Evolutionary conservation across 2,329 filamentous ascomycete genomes (phyloP), one percentile per base, ranked within the genome.

Genomic region (Ustulina deusta): DNA sequence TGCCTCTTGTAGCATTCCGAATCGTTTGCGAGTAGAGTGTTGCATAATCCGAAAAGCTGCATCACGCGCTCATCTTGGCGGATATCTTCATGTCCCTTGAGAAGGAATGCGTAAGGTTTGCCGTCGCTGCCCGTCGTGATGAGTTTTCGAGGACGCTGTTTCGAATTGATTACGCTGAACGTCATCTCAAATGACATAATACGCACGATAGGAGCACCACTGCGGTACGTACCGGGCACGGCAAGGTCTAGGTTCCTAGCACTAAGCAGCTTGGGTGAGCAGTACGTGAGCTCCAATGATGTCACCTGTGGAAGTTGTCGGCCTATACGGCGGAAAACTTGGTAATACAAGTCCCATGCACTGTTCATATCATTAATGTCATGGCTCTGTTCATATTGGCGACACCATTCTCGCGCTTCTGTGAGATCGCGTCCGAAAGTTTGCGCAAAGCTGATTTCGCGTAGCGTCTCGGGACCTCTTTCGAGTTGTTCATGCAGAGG

Each of bases 71-170:
- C 96, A 77, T 99, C 96, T 81, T 99, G 96, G 67, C 96, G 91
- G 72, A 99, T 97, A 83, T 99, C 96, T 82, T 99, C 96, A 76
- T 99, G 97, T n/a, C 96, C 96, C 84, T 99, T 99, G 75, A 99
- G 88, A 66, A 93, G 82, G 82, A 97, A 98, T 57, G 93, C 91
- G 79, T 97, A 97, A 2, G 89, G 88, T 69, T 87, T 89, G 65
- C 96, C 96, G 78, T 99, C 95, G 76, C 93, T 97, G 69, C 95
- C 97, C 76, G 90, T 90, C 75, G 96, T 88, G 66, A 91, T 93
- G 74, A 98, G 87, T 80, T 97, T 97, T 72, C 96, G 88, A 9
- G 96, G 96, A 55, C 95, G 89, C 80, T 99, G 97, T 83, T 99
- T 99, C 32, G 95, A 98, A 75, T 93, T 94, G 77, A 99, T 97